phyloP scores from a whole-genome alignment of 805 yeast species.

The Torulaspora indica region DNA sequence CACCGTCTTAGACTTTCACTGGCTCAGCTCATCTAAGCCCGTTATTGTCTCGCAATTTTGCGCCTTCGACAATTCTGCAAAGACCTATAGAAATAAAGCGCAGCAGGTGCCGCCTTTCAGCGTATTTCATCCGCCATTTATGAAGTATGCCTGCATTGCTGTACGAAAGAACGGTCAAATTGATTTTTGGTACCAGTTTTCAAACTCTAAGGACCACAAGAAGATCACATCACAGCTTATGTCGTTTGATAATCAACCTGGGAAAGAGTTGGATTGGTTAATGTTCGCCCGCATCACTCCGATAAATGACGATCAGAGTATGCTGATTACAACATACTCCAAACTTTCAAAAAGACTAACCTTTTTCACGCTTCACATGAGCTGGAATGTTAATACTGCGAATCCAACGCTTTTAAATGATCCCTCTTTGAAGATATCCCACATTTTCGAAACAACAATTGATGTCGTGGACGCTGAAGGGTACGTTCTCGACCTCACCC shows the following conservation, averaged over 20 bases:
- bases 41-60: conserved; percentile 33
- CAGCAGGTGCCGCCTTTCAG: conserved; percentile 36
- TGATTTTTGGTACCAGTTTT: conserved; percentile 38
- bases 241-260: conserved; percentile 20
- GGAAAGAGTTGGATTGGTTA: conserved; percentile 33
- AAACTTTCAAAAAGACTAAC: conserved; percentile 24
- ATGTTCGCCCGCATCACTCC: conserved; percentile 34
- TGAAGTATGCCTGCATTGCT: conserved; percentile 36
- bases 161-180: conserved; percentile 36
- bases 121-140: conserved; percentile 36
- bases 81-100: conserved; percentile 31
- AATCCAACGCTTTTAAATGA: conserved; percentile 29
- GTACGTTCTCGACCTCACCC: conserved; percentile 20
- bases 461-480: conserved; percentile 27
- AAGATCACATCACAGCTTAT: conserved; percentile 33
- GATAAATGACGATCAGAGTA: conserved; percentile 32
- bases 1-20: conserved; percentile 40
- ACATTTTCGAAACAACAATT: conserved; percentile 24
- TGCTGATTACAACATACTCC: conserved; percentile 31
- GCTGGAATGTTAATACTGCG: conserved; percentile 31
- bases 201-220: conserved; percentile 37
- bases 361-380: conserved; percentile 31
- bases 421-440: conserved; percentile 30
- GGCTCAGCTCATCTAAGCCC: conserved; percentile 40
- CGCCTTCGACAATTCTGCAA: conserved; percentile 28